phyloP scores from a whole-genome alignment of 192 early-diverging fungal species.

The Coemansia sp. region DNA sequence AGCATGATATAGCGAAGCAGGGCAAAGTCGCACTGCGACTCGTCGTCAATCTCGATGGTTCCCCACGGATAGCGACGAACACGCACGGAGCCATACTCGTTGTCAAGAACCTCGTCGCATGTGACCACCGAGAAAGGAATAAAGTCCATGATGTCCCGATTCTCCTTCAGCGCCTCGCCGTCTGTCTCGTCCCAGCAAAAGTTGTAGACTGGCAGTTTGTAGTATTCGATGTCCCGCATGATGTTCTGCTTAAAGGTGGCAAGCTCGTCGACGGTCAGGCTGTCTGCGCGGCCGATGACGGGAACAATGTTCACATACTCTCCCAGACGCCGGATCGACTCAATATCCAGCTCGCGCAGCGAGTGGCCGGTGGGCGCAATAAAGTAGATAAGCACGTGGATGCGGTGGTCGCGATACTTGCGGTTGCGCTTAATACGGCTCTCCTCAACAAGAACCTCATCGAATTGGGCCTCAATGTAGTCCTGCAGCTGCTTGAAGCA shows the following conservation, averaged over 20 bases:
- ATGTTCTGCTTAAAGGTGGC: constrained; percentile 85
- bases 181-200: constrained; percentile 99
- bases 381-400: constrained; percentile 97
- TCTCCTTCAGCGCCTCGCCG: constrained; percentile 97
- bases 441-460: constrained; percentile 91
- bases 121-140: constrained; percentile 96
- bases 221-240: constrained; percentile 97
- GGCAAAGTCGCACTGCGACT: constrained; percentile 94
- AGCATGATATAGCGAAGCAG: constrained; percentile 86
- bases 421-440: constrained; percentile 81
- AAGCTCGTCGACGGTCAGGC: constrained; percentile 82
- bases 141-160: constrained; percentile 85
- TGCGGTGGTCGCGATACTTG: constrained; percentile 92
- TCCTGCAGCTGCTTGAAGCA: constrained; percentile 91
- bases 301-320: constrained; percentile 95
- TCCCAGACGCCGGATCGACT: constrained; percentile 88
- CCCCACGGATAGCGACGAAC: constrained; percentile 96
- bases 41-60: constrained; percentile 93
- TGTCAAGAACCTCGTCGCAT: constrained; percentile 76
- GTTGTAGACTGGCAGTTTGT: constrained; percentile 97
- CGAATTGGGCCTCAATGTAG: constrained; percentile 94
- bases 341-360: constrained; percentile 94
- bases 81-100: constrained; percentile 83
- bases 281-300: constrained; percentile 90
- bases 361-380: constrained; percentile 95